These are phyloP conservation scores for Penicillium mononematosum DNA, from an alignment of 495 filamentous ascomycete species.

Conservation along the genomic window DNA sequence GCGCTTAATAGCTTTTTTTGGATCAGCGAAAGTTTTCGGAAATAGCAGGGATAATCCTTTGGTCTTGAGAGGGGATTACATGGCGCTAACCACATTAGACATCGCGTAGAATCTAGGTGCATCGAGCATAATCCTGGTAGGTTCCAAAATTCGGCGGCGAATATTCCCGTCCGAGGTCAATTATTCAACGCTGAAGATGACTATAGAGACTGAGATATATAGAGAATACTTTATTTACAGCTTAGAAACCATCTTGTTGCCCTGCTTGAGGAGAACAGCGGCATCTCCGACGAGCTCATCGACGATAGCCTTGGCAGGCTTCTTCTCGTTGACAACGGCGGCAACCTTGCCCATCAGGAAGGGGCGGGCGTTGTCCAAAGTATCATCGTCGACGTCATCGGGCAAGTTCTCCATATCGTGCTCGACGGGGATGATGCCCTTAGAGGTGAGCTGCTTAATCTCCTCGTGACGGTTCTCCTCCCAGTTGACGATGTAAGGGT, in stretches of 20 bases:
- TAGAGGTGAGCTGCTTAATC: conserved; percentile 84
- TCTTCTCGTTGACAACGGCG: conserved; percentile 89
- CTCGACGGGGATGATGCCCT: conserved; percentile 91
- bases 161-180: background rate
- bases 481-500: conserved; percentile 93
- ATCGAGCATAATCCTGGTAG: background rate
- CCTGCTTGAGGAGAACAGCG: conserved; percentile 63
- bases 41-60: background rate
- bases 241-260: conserved; percentile 65
- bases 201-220: conserved; percentile 10
- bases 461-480: conserved; percentile 84
- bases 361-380: conserved; percentile 86
- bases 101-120: background rate
- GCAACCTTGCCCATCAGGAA: conserved; percentile 97
- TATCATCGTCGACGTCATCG: conserved; percentile 70
- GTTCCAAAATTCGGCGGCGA: background rate
- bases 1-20: conserved; percentile 2
- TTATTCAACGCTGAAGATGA: conserved; percentile 14
- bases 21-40: background rate
- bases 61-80: background rate
- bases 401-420: conserved; percentile 84
- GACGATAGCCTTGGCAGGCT: conserved; percentile 86
- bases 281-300: conserved; percentile 93
- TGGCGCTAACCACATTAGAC: background rate
- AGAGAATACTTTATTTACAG: conserved; percentile 46